Evolutionary conservation across 495 filamentous ascomycete species (phyloP), one percentile per base, ranked within the genome.

Genomic region (Penicillium canescens): DNA sequence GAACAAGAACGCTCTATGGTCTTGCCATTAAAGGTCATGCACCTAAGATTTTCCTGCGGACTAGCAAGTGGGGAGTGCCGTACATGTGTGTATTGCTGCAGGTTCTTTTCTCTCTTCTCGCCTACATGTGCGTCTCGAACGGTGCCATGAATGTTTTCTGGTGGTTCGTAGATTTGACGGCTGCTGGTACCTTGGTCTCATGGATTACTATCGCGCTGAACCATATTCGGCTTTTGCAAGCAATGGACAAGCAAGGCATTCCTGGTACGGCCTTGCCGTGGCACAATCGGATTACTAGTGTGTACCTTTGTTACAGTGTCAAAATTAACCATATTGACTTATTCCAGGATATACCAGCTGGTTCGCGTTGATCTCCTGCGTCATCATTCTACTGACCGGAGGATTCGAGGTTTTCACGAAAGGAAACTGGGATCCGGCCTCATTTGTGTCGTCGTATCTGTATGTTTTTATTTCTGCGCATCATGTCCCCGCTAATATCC

Each of bases 51-150:
- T 78, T 86, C 60, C 67, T 86, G 10, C 63, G 71, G 1, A 87
- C 82, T 2, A 85, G 77, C 37, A 78, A 73, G 20, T 80, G 81
- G 69, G 86, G 86, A 40, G 80, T 84, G 5, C 83, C 84, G 3
- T 85, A 82, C 48, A 73, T 76, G 56, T 84, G 81, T 54, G 80
- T 84, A 2, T 39, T 73, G 7, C 54, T 82, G 35, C 81, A 82
- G 46, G 63, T 76, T 0, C 66, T 66, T 8, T 82, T 84, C 60
- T 78, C 80, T 54, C 70, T 77, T 10, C 63, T 86, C n/a, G 79
- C 81, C 26, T 86, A 82, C 52, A 79, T 86, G 70, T 81, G 75
- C 47, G 68, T 86, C 5, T 79, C 77, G 7, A 73, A 77, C 10
- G 66, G 69, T n/a, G 84, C 82, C 2, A 64, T 82, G 36, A 80